Percentiles rank a stretch among this genome's conserved stretches.
Evolutionary conservation across 352 stramenopile species (phyloP).

Genomic region (Thraustotheca clavata): DNA sequence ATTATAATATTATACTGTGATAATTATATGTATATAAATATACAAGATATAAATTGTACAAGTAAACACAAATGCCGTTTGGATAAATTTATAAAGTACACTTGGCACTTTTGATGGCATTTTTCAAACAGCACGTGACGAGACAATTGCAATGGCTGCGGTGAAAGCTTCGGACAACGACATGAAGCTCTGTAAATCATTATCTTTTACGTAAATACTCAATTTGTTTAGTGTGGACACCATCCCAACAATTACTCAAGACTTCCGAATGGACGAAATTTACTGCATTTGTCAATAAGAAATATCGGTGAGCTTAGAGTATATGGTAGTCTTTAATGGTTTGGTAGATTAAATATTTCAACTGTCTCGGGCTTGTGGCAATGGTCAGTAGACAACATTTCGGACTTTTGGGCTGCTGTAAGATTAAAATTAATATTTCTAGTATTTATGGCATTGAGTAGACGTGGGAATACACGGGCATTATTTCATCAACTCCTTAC

Average conservation of each 20-base stretch:
- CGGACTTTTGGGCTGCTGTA: slow-evolving; percentile 52
- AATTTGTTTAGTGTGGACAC: slow-evolving; percentile 44
- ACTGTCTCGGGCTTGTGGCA: slow-evolving; percentile 49
- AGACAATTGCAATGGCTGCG: background rate
- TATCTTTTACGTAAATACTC: background rate
- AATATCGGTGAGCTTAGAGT: slow-evolving; percentile 29
- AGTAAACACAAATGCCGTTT: too few species aligned
- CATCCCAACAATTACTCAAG: slow-evolving; percentile 33
- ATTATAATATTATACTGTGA: background rate
- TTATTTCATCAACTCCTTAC: slow-evolving; percentile 47
- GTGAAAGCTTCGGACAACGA: background rate
- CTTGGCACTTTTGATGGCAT: background rate
- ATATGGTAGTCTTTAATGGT: background rate
- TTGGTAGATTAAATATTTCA: slow-evolving; percentile 30
- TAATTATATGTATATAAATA: background rate
- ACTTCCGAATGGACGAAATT: slow-evolving; percentile 64
- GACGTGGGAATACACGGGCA: slow-evolving; percentile 61
- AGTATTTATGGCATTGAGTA: slow-evolving; percentile 26
- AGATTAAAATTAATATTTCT: background rate
- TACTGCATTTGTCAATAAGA: slow-evolving; percentile 46
- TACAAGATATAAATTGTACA: background rate
- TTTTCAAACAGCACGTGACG: too few species aligned
- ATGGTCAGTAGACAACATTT: slow-evolving; percentile 61
- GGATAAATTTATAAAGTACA: background rate
- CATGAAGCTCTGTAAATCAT: slow-evolving; percentile 7